Evolutionary conservation across 306 rosid species (phyloP).

Genomic region (Senna tora): DNA sequence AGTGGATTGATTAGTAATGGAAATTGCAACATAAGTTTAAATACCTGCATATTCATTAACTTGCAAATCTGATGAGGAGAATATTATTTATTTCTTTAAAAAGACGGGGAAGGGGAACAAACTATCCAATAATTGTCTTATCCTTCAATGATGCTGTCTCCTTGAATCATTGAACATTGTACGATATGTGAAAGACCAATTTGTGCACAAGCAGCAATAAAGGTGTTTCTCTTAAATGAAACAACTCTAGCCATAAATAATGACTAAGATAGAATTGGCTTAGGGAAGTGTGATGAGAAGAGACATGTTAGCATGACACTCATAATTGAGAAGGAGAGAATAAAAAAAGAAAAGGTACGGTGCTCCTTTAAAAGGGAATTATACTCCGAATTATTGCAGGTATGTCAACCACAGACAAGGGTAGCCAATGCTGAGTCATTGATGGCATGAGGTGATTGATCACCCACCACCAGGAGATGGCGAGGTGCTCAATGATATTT

Average conservation of each 20-base stretch:
- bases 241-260: not conserved
- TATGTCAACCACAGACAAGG: not conserved
- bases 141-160: constrained; percentile 7
- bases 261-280: not conserved
- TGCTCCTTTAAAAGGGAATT: not conserved
- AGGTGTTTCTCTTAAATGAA: not conserved
- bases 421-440: not conserved
- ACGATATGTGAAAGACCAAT: constrained; percentile 27
- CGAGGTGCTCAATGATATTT: constrained; percentile 8
- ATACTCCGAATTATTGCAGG: not conserved
- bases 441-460: constrained; percentile 23
- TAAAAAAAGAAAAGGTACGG: not conserved
- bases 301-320: not conserved
- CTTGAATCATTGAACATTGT: no score
- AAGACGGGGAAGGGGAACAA: constrained; percentile 1
- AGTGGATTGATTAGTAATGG: constrained; percentile 21
- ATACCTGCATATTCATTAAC: constrained; percentile 21
- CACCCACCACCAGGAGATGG: constrained; percentile 22
- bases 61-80: constrained; percentile 19
- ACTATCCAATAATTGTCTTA: constrained; percentile 1
- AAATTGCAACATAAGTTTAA: constrained; percentile 16
- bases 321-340: not conserved
- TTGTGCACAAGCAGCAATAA: not conserved
- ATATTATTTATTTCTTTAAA: constrained; percentile 2
- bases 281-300: not conserved